Evolutionary conservation across 305 asterid species (phyloP).

Genomic region (Fraxinus greggii): DNA sequence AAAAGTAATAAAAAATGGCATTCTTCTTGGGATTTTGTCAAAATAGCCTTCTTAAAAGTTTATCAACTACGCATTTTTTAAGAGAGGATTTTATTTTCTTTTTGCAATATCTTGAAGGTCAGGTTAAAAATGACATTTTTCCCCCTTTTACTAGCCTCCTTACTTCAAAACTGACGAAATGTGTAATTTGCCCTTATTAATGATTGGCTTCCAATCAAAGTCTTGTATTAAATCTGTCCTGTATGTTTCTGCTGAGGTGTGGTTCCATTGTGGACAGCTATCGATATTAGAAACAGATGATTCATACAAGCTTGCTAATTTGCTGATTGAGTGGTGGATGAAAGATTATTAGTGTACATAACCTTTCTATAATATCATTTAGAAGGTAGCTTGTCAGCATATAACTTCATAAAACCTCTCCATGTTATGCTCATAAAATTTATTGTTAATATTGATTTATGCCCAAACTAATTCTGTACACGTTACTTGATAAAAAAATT

Average conservation of each 20-base stretch:
- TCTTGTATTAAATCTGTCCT: neutral
- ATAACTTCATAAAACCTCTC: neutral
- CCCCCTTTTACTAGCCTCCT: neutral
- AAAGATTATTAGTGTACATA: neutral
- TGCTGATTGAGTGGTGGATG: neutral
- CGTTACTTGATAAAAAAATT: neutral
- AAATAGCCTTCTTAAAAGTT: neutral
- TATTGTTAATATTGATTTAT: neutral
- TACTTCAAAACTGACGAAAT: neutral
- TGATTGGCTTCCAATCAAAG: neutral
- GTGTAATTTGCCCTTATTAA: neutral
- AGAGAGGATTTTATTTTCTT: neutral
- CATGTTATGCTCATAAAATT: neutral
- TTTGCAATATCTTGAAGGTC: neutral
- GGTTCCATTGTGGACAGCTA: neutral
- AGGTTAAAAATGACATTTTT: neutral
- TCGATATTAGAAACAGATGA: neutral
- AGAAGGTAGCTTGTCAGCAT: neutral
- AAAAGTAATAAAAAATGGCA: neutral
- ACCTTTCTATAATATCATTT: neutral
- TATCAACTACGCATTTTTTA: neutral
- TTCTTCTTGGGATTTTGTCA: neutral
- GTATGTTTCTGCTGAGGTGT: neutral
- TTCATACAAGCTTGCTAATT: neutral
- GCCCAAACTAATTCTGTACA: neutral